Percentiles rank a stretch among this genome's conserved stretches.
Conservation (phyloP, 176 grass and related monocot species). For the Panicum miliaceum region DNA sequence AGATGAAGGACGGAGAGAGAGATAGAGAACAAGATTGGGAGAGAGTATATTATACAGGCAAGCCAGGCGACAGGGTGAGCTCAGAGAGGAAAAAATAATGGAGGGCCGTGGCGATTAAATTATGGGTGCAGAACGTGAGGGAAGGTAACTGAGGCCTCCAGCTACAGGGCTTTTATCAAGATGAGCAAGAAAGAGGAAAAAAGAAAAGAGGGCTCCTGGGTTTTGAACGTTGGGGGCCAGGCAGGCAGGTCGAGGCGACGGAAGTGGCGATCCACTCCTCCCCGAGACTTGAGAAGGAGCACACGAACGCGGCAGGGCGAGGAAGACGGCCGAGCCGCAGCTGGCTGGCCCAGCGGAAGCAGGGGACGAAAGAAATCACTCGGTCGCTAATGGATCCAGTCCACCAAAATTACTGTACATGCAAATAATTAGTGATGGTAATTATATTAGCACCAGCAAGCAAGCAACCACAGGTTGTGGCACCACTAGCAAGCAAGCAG, state of each 20-base stretch:
- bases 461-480: slow-evolving; percentile 26
- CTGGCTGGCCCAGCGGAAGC: not conserved
- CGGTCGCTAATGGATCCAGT: not conserved
- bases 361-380: not conserved
- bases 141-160: slow-evolving; percentile 41
- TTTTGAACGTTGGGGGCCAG: slow-evolving; percentile 45
- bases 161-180: slow-evolving; percentile 20
- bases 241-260: slow-evolving; percentile 21
- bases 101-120: slow-evolving; percentile 23
- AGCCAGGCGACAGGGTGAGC: slow-evolving; percentile 25
- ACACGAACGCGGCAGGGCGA: not conserved
- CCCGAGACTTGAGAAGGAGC: not conserved
- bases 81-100: slow-evolving; percentile 9
- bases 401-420: not conserved
- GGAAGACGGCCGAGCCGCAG: not conserved
- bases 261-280: slow-evolving; percentile 53
- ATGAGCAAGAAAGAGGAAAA: not conserved
- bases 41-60: slow-evolving; percentile 42
- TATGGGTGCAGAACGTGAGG: slow-evolving; percentile 71
- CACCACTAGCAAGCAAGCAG: slow-evolving; percentile 3
- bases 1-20: not conserved
- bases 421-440: not conserved
- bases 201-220: not conserved
- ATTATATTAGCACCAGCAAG: slow-evolving; percentile 14
- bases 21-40: slow-evolving; percentile 46